A percentile compares a stretch with the other conserved stretches of the same genome.
phyloP scores from a whole-genome alignment of 176 grass and related monocot genomes.

The barley (Hordeum vulgare) region MorexV3_pseudomolecules_assembly NC_058520.1:535320134-535320633 shows the following conservation, averaged over 20 bases:
- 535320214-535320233: conserved; percentile 25
- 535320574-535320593: conserved; percentile 43
- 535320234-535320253: conserved; percentile 62
- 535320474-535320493: background rate
- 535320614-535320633: conserved; percentile 55
- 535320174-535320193: conserved; percentile 69
- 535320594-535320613: conserved; percentile 57
- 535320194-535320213: conserved; percentile 86
- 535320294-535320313: conserved; percentile 60
- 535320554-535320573: conserved; percentile 59
- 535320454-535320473: no score
- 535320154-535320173: conserved; percentile 28
- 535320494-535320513: background rate
- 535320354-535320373: conserved; percentile 25
- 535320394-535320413: background rate
- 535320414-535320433: background rate
- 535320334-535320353: conserved; percentile 9
- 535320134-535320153: conserved; percentile 58
- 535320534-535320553: conserved; percentile 48
- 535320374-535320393: conserved; percentile 58
- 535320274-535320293: conserved; percentile 63
- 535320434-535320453: background rate
- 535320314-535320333: conserved; percentile 58
- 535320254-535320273: conserved; percentile 52
- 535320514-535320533: conserved; percentile 46